Evolutionary conservation across 192 early-diverging fungal genomes (phyloP), one percentile per base, ranked within the genome.

Genomic region (Gaertneriomyces semiglobifer): DNA sequence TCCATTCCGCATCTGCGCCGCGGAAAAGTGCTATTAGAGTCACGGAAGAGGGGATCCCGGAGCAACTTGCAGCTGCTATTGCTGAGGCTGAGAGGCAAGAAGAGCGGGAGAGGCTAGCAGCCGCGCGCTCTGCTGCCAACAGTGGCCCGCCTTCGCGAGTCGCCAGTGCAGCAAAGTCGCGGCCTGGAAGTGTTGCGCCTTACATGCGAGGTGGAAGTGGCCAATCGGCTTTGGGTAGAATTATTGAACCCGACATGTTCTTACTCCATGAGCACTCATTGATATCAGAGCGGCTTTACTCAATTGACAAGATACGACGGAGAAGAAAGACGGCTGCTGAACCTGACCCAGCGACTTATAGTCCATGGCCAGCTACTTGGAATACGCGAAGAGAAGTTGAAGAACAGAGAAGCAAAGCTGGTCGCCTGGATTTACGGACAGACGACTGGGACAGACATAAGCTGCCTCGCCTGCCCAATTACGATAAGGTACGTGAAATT

Each of bases 331-430:
- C 25, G 25, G 25, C 25, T 33, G 25, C 25, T 33, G 55, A 39
- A 25, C 16, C 33, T 33, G 55, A 57, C 38, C 59, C 59, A 5
- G 59, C 40, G 12, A 45, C 44, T n/a, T 61, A 61, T n/a, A 25
- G 44, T 44, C 59, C 59, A 18, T 61, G 44, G 41, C 59, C 59
- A 4, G 12, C 38, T 11, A 61, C 42, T 10, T 61, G 59, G 59
- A 33, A 33, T n/a, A 48, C 3, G n/a, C 39, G 44, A 38, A 3
- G n/a, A 44, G 44, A 45, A 11, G 25, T 61, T n/a, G 12, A 45
- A 12, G 38, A 33, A 25, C 11, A 44, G 14, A 3, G 59, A 45
- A 61, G 25, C n/a, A n/a, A 14, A 16, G 38, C 59, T 33, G 59
- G 59, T n/a, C 14, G 44, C n/a, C 41, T n/a, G 38, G 59, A 61